Conservation (phyloP, 108 stramenopile genomes). For the Nitzschia putrida region DNA sequence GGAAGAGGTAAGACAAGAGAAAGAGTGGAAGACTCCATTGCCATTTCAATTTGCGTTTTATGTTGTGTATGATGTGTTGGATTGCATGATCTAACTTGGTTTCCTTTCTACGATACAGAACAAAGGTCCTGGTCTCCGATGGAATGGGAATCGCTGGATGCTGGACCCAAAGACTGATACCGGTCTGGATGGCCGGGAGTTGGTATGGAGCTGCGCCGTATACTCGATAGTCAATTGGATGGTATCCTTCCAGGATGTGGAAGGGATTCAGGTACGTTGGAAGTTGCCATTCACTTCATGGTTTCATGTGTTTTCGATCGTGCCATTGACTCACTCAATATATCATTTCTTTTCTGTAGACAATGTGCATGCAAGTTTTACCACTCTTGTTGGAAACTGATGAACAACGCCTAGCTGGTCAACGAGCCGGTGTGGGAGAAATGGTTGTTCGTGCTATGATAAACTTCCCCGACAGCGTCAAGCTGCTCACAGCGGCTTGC, state of each 20-base stretch:
- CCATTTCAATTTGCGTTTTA: too few species aligned
- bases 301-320: not conserved
- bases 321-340: too few species aligned
- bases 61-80: too few species aligned
- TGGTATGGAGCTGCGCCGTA: conserved; percentile 87
- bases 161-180: conserved; percentile 1
- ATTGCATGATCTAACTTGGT: too few species aligned
- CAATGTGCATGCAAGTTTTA: conserved; percentile 75
- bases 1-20: too few species aligned
- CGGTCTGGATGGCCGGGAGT: conserved; percentile 45
- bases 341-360: not conserved
- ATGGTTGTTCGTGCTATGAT: conserved; percentile 84
- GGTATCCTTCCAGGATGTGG: conserved; percentile 81
- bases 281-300: not conserved
- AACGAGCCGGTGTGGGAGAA: conserved; percentile 76
- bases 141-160: too few species aligned
- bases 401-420: conserved; percentile 75
- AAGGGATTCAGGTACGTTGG: conserved; percentile 73
- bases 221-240: conserved; percentile 91
- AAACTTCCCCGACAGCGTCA: conserved; percentile 72
- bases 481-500: conserved; percentile 82
- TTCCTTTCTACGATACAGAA: too few species aligned
- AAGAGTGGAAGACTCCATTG: too few species aligned
- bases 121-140: too few species aligned
- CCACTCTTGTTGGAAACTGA: conserved; percentile 81